phyloP scores from a whole-genome alignment of 2,329 filamentous ascomycete genomes.

The Zymoseptoria pseudotritici region DNA sequence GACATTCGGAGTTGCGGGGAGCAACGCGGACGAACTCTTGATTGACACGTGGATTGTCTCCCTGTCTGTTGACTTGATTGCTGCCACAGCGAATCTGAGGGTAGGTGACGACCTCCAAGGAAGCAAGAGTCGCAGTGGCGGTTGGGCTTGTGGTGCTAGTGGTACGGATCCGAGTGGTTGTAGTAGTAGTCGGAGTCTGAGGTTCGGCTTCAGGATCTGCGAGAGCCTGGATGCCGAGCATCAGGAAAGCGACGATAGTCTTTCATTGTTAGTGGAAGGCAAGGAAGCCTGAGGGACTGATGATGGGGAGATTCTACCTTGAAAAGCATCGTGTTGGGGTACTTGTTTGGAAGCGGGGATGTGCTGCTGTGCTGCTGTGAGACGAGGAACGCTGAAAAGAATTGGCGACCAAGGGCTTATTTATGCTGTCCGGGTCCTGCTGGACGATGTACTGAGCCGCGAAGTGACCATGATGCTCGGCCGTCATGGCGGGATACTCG shows the following conservation, averaged over 20 bases:
- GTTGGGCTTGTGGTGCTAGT: neutral
- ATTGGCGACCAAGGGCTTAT: neutral
- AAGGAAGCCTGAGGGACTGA: neutral
- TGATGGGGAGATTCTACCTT: neutral
- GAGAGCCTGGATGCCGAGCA: conserved; percentile 3
- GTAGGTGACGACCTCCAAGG: neutral
- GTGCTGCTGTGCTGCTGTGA: neutral
- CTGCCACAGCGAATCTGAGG: neutral
- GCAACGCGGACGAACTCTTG: neutral
- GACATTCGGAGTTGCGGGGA: neutral
- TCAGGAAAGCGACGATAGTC: conserved; percentile 5
- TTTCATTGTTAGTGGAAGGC: neutral
- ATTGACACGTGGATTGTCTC: neutral
- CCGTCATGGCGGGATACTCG: neutral
- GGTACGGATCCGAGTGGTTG: neutral
- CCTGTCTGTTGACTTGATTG: neutral
- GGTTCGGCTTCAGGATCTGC: conserved; percentile 1
- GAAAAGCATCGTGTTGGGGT: neutral
- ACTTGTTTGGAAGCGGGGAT: neutral
- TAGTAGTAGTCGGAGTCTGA: neutral
- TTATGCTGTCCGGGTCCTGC: neutral
- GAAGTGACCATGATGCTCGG: neutral
- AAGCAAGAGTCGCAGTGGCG: neutral
- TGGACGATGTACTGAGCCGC: neutral
- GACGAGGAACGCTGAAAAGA: neutral